Conservation (phyloP, 768 basidiomycete genomes). For the Hygrocybe coccinea region DNA sequence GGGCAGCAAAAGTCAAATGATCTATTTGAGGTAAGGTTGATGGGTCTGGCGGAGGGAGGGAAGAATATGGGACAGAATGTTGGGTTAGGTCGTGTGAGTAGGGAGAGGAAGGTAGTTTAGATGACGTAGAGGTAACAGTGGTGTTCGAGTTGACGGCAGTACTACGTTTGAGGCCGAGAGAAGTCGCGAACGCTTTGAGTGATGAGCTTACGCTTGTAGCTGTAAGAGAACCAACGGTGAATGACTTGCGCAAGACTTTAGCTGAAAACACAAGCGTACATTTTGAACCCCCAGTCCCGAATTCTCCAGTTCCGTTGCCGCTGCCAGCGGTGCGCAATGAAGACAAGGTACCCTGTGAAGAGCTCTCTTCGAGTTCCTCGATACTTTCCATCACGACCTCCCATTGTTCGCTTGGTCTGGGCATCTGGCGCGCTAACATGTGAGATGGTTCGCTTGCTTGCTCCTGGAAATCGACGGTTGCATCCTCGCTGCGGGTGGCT, state of each 20-base stretch:
- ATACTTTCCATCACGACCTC: constrained; percentile 84
- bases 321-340: constrained; percentile 28
- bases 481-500: constrained; percentile 46
- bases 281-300: constrained; percentile 64
- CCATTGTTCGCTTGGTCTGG: constrained; percentile 77
- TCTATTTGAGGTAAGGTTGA: constrained; percentile 41
- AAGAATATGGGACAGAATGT: constrained; percentile 41
- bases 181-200: constrained; percentile 69
- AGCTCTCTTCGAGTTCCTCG: constrained; percentile 57
- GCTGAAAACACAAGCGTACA: constrained; percentile 35
- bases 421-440: constrained; percentile 20
- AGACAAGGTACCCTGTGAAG: constrained; percentile 45
- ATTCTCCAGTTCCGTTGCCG: constrained; percentile 49
- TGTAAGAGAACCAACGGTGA: constrained; percentile 25
- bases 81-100: constrained; percentile 36
- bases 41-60: constrained; percentile 30
- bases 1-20: constrained; percentile 44
- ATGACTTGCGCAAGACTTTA: constrained; percentile 7
- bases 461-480: constrained; percentile 21
- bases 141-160: constrained; percentile 29
- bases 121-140: constrained; percentile 20
- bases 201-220: constrained; percentile 66
- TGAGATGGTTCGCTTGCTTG: neutral
- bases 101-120: constrained; percentile 11
- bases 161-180: constrained; percentile 63